These are phyloP conservation scores for Acacia confusa DNA, from an alignment of 306 rosid genomes.

Conservation along the genomic window DNA sequence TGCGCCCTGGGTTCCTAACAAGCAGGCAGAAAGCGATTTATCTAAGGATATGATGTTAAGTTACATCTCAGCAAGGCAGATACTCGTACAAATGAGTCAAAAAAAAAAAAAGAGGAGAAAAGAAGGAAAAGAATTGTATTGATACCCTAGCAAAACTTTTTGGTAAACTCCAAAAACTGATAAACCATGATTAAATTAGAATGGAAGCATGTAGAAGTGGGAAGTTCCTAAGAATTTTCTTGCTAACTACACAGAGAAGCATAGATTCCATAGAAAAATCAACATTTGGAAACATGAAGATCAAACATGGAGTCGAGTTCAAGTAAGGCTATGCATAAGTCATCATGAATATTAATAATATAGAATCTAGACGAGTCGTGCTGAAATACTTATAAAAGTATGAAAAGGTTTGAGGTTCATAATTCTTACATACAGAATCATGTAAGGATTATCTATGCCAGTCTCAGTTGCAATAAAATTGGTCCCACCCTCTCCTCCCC, in stretches of 20 bases:
- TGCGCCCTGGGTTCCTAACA: background rate
- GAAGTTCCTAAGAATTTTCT: background rate
- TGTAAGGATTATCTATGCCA: slow-evolving; percentile 2
- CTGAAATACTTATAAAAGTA: background rate
- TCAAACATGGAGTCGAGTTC: background rate
- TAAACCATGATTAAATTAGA: background rate
- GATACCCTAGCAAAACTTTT: background rate
- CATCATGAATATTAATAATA: background rate
- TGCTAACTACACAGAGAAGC: background rate
- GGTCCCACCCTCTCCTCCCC: background rate
- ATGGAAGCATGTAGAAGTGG: background rate
- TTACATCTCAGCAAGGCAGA: background rate
- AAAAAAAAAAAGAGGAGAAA: background rate
- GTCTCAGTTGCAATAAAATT: background rate
- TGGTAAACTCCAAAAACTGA: background rate
- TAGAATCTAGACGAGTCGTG: background rate
- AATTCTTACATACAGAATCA: background rate
- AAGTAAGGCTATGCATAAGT: background rate
- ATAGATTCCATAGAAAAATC: background rate
- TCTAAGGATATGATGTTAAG: background rate
- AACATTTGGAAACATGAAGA: background rate
- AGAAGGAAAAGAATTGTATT: background rate
- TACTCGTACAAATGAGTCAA: background rate
- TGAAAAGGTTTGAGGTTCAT: background rate
- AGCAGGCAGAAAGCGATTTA: background rate